Evolutionary conservation across 768 basidiomycete species (phyloP), one percentile per base, ranked within the genome.

Genomic region (Mycena haematopus): DNA sequence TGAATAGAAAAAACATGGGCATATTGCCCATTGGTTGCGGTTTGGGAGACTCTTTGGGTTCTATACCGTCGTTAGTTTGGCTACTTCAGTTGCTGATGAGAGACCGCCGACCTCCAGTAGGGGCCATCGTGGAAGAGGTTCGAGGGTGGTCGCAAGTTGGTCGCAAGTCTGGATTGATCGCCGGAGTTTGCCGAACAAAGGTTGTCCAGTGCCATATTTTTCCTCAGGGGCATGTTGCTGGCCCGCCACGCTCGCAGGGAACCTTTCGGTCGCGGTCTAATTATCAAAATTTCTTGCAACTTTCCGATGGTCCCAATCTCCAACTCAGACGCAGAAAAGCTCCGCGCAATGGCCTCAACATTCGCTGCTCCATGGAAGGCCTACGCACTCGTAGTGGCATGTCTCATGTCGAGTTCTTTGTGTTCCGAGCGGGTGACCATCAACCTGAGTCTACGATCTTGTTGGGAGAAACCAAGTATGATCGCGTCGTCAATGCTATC

Each of bases 11-110:
- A 4, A 90, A 74, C 62, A 86, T 55, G 22, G 82, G 75, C 63
- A 81, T 76, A 67, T 81, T 85, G 19, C 82, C 88, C 55, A 89
- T 77, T 17, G 89, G 89, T 63, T 90, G 81, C 11, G 88, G 87
- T 68, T 85, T 88, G 11, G 80, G 83, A 11, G 84, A 81, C 46
- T 78, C 77, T 31, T 80, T 80, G n/a, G 88, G 86, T 70, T 85
- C 89, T 90, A 33, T 5, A 46, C 27, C 24, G 31, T 31, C 36
- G 53, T 59, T 40, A 64, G 40, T 25, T 6, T 36, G 25, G 40
- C 25, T 11, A 8, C 17, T 29, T 45, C 13, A 17, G 13, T 14
- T 10, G 4, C 29, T 31, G 4, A 31, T 9, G 9, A 6, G 44
- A 42, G 42, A 25, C 24, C 11, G 33, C 57, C 29, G 40, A 59